A percentile compares a stretch with the other conserved stretches of the same genome.
These are phyloP conservation scores for Globisporangium cylindrosporum DNA, from an alignment of 352 stramenopile genomes.

Conservation along the genomic window DNA sequence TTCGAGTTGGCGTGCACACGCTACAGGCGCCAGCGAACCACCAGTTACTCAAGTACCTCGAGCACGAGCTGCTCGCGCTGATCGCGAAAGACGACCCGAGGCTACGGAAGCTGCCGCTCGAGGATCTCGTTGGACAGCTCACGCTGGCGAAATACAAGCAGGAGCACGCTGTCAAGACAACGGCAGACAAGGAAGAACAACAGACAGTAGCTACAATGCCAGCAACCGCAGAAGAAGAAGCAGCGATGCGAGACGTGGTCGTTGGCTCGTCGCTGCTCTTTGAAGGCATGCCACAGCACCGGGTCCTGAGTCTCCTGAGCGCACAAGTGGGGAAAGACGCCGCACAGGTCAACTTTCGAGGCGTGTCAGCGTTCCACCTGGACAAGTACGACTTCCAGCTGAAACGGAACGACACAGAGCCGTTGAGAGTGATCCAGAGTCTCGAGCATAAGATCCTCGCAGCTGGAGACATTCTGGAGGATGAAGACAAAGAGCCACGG, in stretches of 20 bases:
- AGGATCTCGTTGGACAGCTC: slow-evolving; percentile 28
- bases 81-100: slow-evolving; percentile 22
- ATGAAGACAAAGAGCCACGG: neutral
- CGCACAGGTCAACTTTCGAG: neutral
- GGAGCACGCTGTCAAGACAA: slow-evolving; percentile 1
- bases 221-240: neutral
- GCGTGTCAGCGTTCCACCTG: slow-evolving; percentile 15
- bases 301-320: slow-evolving; percentile 23
- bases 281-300: slow-evolving; percentile 12
- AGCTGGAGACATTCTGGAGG: slow-evolving; percentile 8
- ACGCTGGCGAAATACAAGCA: slow-evolving; percentile 23
- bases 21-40: slow-evolving; percentile 31
- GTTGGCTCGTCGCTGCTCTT: slow-evolving; percentile 23
- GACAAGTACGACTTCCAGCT: slow-evolving; percentile 6
- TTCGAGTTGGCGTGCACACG: slow-evolving; percentile 27
- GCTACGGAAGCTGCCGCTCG: slow-evolving; percentile 26
- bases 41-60: slow-evolving; percentile 27
- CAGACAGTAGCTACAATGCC: neutral
- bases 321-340: slow-evolving; percentile 1
- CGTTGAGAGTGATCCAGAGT: neutral
- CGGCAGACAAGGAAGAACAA: neutral
- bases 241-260: slow-evolving; percentile 7
- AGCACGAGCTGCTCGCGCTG: slow-evolving; percentile 25
- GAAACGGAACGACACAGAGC: slow-evolving; percentile 1
- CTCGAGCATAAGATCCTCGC: neutral